Evolutionary conservation across 2,329 filamentous ascomycete species (phyloP), one percentile per base, ranked within the genome.

Genomic region (Metarhizium sp.): DNA sequence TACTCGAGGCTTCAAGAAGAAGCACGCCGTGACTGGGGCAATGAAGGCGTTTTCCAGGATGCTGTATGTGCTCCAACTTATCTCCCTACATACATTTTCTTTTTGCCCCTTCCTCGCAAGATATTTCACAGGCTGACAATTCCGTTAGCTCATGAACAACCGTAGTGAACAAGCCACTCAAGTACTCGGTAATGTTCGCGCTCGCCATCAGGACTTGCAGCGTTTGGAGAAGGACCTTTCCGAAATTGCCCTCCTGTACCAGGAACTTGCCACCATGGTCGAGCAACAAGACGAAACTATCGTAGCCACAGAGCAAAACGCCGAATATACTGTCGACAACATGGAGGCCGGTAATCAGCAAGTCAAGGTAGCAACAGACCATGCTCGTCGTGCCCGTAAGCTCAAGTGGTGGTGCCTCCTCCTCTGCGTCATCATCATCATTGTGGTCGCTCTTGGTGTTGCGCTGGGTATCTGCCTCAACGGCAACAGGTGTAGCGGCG

Each of bases 361-460:
- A 62, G 81, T 92, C 58, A 78, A 79, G 61, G 77, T 82, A 66
- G 88, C 85, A 57, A 88, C 86, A 62, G 76, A 80, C 60, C 80
- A 80, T 63, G 88, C 87, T 51, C 77, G 80, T 61, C 78, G 82
- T 62, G 79, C 81, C 62, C 80, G 87, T 64, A 88, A 84, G 75
- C 80, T 90, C 72, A 92, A 92, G 78, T 92, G 89, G 88, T 90
- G 82, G 80, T 89, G 86, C 66, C 74, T 88, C 58, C 71, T 83
- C 58, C 75, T 91, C 57, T 73, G 75, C 50, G 62, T 82, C 25
- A 73, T 85, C 67, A 81, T 85, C 67, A 69, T 82, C 63, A 67
- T 85, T 52, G 76, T 74, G 59, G 72, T 84, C 56, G 76, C 72
- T 8, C 67, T 82, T 38, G 80, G 76, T 54, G 76, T 85, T 58